phyloP scores from a whole-genome alignment of 2,329 filamentous ascomycete species.

The Cordyceps pruinosa region DNA sequence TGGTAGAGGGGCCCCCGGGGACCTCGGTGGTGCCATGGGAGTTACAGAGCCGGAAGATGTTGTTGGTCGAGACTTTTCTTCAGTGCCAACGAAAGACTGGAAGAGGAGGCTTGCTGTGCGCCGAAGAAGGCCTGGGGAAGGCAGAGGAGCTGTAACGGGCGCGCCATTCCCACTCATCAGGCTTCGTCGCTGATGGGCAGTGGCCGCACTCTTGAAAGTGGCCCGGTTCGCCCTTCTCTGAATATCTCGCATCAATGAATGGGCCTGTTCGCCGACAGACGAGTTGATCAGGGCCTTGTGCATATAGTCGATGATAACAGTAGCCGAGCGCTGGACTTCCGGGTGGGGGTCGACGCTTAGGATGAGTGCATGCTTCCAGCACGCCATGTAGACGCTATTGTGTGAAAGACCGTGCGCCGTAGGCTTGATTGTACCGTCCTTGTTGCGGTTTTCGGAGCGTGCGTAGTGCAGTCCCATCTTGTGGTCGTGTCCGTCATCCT shows the following conservation, averaged over 20 bases:
- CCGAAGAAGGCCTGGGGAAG: constrained; percentile 53
- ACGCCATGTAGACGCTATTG: constrained; percentile 85
- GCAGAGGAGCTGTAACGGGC: constrained; percentile 36
- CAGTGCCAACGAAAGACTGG: constrained; percentile 47
- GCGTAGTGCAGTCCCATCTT: constrained; percentile 59
- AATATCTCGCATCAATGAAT: constrained; percentile 69
- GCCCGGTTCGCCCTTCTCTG: constrained; percentile 43
- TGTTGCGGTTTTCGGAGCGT: constrained; percentile 46
- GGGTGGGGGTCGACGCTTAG: constrained; percentile 91
- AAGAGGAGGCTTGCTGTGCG: constrained; percentile 59
- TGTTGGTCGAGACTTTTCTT: constrained; percentile 33
- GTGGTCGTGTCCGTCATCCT: constrained; percentile 49
- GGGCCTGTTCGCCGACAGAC: constrained; percentile 62
- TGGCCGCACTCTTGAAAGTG: constrained; percentile 37
- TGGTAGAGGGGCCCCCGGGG: constrained; percentile 31
- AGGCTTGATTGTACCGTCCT: constrained; percentile 51
- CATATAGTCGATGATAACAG: constrained; percentile 78
- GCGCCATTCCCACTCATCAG: constrained; percentile 25
- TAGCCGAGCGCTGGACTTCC: constrained; percentile 81
- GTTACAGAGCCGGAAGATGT: constrained; percentile 23
- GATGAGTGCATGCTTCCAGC: constrained; percentile 90
- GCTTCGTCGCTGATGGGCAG: constrained; percentile 37
- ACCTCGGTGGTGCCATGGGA: constrained; percentile 19
- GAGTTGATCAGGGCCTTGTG: constrained; percentile 73
- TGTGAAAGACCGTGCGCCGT: constrained; percentile 59